phyloP scores from a whole-genome alignment of 1,139 yeast genomes.

The Candida pseudocylindracea region DNA sequence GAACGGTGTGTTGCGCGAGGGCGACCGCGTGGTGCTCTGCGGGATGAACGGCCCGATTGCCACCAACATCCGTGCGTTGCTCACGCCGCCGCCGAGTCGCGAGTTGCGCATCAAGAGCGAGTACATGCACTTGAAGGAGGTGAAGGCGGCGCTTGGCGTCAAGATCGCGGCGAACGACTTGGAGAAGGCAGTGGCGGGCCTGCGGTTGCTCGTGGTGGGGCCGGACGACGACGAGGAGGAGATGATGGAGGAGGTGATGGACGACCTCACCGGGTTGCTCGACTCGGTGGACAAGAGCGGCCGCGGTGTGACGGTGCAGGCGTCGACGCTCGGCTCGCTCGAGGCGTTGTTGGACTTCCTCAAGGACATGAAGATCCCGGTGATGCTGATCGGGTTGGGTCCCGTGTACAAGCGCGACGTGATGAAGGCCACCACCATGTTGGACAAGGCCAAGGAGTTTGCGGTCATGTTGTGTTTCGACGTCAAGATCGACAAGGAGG shows the following conservation, averaged over 20 bases:
- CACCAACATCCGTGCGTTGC: conserved; percentile 85
- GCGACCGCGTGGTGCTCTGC: conserved; percentile 87
- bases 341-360: conserved; percentile 94
- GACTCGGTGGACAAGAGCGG: conserved; percentile 92
- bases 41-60: conserved; percentile 98
- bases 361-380: conserved; percentile 97
- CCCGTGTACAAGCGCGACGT: conserved; percentile 97
- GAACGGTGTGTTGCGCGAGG: conserved; percentile 84
- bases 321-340: conserved; percentile 91
- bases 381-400: conserved; percentile 93
- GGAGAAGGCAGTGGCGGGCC: conserved; percentile 98
- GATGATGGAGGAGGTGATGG: conserved; percentile 96
- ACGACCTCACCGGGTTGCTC: conserved; percentile 82
- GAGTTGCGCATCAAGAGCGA: conserved; percentile 91
- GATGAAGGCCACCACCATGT: conserved; percentile 92
- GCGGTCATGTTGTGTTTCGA: conserved; percentile 98
- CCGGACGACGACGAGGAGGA: conserved; percentile 98
- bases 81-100: conserved; percentile 94
- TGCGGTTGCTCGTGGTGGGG: conserved; percentile 83
- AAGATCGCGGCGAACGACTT: conserved; percentile 94
- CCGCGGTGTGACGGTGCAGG: conserved; percentile 95
- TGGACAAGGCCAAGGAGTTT: conserved; percentile 85
- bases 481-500: conserved; percentile 92
- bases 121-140: conserved; percentile 89
- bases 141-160: conserved; percentile 97